Evolutionary conservation across 352 stramenopile species (phyloP), one percentile per base, ranked within the genome.

Genomic region (Pythium myriotylum): DNA sequence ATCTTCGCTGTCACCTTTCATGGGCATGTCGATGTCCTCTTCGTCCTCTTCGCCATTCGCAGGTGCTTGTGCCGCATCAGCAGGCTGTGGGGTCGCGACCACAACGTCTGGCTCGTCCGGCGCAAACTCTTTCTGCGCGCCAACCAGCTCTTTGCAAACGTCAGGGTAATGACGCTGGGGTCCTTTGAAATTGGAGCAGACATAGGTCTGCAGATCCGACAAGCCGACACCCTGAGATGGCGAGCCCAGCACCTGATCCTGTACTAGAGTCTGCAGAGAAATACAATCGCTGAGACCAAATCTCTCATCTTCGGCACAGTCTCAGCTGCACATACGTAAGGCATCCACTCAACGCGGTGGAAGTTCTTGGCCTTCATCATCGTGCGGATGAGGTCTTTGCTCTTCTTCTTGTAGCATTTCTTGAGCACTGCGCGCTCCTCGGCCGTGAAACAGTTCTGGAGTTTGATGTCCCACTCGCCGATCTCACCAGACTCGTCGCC

Each of bases 401-500:
- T 87, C 10, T 72, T 72, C 35, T 77, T 81, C 42, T 85, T 66
- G 40, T 79, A 89, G 59, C 86, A 94, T 26, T 88, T 68, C 39
- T 84, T 70, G 0, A 92, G 59, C 22, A 68, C 71, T 2, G 64
- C 59, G 16, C 77, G 76, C 54, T 92, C 81, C 53, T 84, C 77
- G 20, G 76, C 59, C 23, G 78, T 83, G 43, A 92, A 72, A 50
- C 86, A 94, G 62, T 87, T 88, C 35, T 81, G 64, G 13, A 91
- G 52, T 58, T 92, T 92, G 43, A 73, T 81, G 22, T 62, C 53
- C 86, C 86, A 94, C 61, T 93, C 81, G 23, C 76, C 79, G n/a
- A 76, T 54, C 10, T 77, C 72, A 27, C 86, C 81, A 9, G 77
- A 90, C 54, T 91, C 82, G 45, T 91, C 78, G 45, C 77, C 75